These are phyloP conservation scores for Alnus glutinosa DNA, from an alignment of 306 rosid species.

Conservation along the genomic window DNA sequence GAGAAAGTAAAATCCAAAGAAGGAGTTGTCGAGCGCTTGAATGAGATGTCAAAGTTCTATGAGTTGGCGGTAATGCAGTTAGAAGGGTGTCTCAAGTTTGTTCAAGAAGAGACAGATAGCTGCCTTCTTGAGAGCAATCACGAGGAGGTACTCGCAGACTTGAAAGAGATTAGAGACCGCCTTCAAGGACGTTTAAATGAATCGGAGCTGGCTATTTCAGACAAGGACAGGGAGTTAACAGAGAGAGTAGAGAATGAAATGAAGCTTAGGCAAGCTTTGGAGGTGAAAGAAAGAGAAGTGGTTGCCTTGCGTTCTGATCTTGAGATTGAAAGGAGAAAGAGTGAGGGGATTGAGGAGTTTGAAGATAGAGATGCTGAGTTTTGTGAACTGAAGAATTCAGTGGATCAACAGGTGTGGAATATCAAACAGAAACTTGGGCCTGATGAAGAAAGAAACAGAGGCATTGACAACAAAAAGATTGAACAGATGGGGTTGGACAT, in stretches of 20 bases:
- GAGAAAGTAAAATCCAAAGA: constrained; percentile 64
- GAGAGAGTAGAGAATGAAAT: constrained; percentile 49
- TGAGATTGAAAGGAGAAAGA: constrained; percentile 29
- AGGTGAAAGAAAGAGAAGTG: constrained; percentile 51
- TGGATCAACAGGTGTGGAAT: constrained; percentile 57
- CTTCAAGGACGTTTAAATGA: constrained; percentile 68
- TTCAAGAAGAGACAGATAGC: constrained; percentile 52
- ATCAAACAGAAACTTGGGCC: constrained; percentile 56
- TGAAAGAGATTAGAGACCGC: constrained; percentile 64
- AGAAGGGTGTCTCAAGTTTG: constrained; percentile 79
- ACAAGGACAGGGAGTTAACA: constrained; percentile 64
- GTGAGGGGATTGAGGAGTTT: constrained; percentile 28
- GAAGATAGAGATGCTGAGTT: constrained; percentile 36
- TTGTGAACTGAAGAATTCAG: constrained; percentile 37
- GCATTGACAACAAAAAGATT: constrained; percentile 45
- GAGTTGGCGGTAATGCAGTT: constrained; percentile 87
- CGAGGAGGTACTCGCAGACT: constrained; percentile 61
- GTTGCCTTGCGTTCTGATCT: constrained; percentile 33
- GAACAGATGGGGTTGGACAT: constrained; percentile 87
- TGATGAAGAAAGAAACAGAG: constrained; percentile 35
- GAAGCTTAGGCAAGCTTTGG: constrained; percentile 50
- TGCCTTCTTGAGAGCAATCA: constrained; percentile 49
- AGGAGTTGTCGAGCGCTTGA: constrained; percentile 67
- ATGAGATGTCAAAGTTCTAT: constrained; percentile 80
- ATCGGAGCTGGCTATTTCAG: constrained; percentile 59